Evolutionary conservation across 352 stramenopile genomes (phyloP).

Genomic region (Pythium dissotocum): DNA sequence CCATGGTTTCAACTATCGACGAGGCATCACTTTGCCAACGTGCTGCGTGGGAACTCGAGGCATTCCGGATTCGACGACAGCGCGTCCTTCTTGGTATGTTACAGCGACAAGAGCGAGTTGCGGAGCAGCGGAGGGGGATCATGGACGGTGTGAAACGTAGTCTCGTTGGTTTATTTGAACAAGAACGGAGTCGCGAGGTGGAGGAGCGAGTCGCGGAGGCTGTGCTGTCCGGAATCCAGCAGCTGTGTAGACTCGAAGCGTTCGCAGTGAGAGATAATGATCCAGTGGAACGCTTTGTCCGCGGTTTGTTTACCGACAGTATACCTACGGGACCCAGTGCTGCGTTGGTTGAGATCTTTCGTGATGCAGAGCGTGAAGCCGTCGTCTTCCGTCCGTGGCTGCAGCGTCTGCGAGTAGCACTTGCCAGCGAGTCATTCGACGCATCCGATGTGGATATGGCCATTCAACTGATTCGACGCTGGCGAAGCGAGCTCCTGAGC

Average conservation of each 20-base stretch:
- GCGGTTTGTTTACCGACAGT: background rate
- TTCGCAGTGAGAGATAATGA: background rate
- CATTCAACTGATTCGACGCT: conserved; percentile 11
- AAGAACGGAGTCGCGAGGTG: background rate
- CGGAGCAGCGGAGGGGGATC: background rate
- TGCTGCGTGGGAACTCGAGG: background rate
- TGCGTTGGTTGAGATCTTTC: background rate
- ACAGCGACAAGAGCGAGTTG: background rate
- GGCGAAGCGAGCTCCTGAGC: conserved; percentile 16
- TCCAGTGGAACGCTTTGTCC: conserved; percentile 6
- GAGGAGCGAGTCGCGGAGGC: conserved; percentile 14
- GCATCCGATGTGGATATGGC: background rate
- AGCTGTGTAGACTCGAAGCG: conserved; percentile 6
- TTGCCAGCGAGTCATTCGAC: background rate
- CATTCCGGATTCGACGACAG: background rate
- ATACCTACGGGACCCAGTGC: background rate
- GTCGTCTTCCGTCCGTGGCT: conserved; percentile 14
- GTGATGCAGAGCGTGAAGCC: background rate
- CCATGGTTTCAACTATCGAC: background rate
- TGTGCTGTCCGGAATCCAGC: conserved; percentile 5
- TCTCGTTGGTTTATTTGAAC: background rate
- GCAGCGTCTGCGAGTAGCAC: conserved; percentile 3
- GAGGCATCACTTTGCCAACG: background rate
- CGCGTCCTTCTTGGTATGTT: background rate
- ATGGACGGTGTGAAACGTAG: background rate